Evolutionary conservation across 179 eudicot species (phyloP).

Genomic region (Gypsophila paniculata): DNA sequence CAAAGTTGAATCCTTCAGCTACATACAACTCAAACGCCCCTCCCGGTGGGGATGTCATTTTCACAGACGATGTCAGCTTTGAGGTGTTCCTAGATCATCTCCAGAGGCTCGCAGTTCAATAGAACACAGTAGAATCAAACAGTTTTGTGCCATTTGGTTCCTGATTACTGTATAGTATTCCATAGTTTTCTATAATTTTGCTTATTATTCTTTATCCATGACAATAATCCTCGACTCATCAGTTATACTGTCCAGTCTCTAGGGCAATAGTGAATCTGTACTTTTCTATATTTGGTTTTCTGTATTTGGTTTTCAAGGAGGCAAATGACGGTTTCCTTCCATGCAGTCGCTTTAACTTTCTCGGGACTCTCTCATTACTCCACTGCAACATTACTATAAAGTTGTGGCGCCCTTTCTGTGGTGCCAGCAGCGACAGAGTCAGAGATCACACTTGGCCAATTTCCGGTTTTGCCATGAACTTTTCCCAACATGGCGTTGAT

Average conservation of each 20-base stretch:
- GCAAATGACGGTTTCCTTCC: not conserved
- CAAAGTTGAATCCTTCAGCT: constrained; percentile 92
- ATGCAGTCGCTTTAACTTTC: not conserved
- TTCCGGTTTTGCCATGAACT: too few species aligned
- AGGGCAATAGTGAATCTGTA: not conserved
- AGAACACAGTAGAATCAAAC: constrained; percentile 30
- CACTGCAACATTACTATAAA: too few species aligned
- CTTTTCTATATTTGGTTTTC: not conserved
- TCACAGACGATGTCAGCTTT: constrained; percentile 93
- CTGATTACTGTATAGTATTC: constrained; percentile 44
- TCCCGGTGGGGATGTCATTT: constrained; percentile 80
- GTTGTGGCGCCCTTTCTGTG: too few species aligned
- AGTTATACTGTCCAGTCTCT: not conserved
- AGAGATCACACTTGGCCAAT: too few species aligned
- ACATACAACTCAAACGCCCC: constrained; percentile 76
- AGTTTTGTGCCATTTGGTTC: constrained; percentile 53
- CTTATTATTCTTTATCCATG: constrained; percentile 8
- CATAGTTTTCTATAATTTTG: not conserved
- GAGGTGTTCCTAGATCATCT: constrained; percentile 88
- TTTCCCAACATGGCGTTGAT: too few species aligned
- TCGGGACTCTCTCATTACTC: too few species aligned
- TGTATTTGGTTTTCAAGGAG: not conserved
- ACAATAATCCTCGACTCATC: constrained; percentile 8
- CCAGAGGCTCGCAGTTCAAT: constrained; percentile 82
- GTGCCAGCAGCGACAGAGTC: too few species aligned